Percentiles rank a stretch among this genome's conserved stretches.
Evolutionary conservation across 768 basidiomycete genomes (phyloP).

Genomic region (Tephrocybe sp.): DNA sequence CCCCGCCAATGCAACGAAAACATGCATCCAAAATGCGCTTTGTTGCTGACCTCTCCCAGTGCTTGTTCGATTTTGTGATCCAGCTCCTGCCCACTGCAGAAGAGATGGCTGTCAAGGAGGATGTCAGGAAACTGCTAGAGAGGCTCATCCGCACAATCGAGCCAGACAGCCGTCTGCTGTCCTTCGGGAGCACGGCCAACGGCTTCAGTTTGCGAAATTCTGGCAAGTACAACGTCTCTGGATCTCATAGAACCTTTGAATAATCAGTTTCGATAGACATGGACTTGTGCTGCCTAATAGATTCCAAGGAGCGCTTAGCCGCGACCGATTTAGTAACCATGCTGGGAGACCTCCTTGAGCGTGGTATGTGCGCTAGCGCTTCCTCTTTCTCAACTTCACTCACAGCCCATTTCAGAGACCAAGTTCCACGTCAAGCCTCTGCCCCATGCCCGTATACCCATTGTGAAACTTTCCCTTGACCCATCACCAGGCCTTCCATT

Average conservation of each 20-base stretch:
- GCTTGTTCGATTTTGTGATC: slow-evolving; percentile 90
- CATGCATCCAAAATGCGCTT: slow-evolving; percentile 59
- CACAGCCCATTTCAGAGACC: slow-evolving; percentile 56
- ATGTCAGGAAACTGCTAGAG: slow-evolving; percentile 92
- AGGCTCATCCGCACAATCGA: slow-evolving; percentile 94
- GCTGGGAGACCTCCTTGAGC: slow-evolving; percentile 89
- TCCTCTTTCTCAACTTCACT: slow-evolving; percentile 1
- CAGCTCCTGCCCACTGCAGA: slow-evolving; percentile 88
- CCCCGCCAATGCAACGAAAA: slow-evolving; percentile 35
- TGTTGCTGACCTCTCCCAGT: slow-evolving; percentile 80
- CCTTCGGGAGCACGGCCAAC: slow-evolving; percentile 96
- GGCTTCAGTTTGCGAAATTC: slow-evolving; percentile 97
- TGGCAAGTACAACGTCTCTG: slow-evolving; percentile 42
- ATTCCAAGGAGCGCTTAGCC: slow-evolving; percentile 74
- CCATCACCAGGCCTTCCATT: slow-evolving; percentile 77
- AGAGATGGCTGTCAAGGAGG: slow-evolving; percentile 93
- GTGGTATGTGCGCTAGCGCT: slow-evolving; percentile 55
- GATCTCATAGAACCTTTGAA: slow-evolving; percentile 1
- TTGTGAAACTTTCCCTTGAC: slow-evolving; percentile 93
- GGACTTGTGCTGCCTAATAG: slow-evolving; percentile 97
- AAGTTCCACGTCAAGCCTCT: slow-evolving; percentile 96
- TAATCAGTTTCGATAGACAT: slow-evolving; percentile 63
- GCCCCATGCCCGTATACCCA: slow-evolving; percentile 96
- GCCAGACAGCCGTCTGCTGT: slow-evolving; percentile 84
- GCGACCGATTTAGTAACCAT: slow-evolving; percentile 91